These are phyloP conservation scores for Cyclotella atomus DNA, from an alignment of 108 stramenopile genomes.

Conservation along the genomic window DNA sequence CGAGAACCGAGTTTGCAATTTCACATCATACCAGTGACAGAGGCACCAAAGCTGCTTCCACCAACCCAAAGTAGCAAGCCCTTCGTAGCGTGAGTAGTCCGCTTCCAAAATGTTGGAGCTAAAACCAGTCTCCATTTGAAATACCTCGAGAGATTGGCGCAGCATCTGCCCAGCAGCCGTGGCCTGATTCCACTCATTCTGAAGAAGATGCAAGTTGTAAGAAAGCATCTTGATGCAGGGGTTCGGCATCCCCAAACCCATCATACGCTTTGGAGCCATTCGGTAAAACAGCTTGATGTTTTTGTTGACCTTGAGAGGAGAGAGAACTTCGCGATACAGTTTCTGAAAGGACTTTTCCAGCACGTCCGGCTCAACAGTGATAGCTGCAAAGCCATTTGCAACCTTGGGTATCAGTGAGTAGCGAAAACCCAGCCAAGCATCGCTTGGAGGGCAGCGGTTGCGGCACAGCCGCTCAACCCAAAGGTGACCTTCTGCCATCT, in stretches of 20 bases:
- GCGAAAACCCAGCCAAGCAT: neutral
- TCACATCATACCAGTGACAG: neutral
- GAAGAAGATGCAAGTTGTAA: neutral
- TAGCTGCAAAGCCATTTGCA: neutral
- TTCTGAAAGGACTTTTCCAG: neutral
- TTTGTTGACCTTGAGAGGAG: neutral
- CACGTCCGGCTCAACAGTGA: neutral
- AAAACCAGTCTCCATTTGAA: constrained; percentile 2
- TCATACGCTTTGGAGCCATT: neutral
- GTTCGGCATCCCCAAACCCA: neutral
- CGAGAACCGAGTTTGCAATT: neutral
- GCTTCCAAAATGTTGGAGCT: neutral
- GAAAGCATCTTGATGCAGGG: neutral
- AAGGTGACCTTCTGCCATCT: neutral
- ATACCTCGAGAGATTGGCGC: too few species aligned
- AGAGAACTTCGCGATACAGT: neutral
- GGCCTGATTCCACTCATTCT: neutral
- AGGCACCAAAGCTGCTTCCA: neutral
- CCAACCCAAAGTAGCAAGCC: neutral
- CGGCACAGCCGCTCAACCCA: neutral
- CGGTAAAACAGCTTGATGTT: neutral
- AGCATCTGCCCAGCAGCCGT: neutral
- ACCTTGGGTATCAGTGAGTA: neutral
- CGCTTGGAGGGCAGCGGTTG: neutral
- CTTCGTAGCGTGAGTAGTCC: neutral